phyloP scores from a whole-genome alignment of 1,139 yeast species.

The Lodderomyces elongisporus region DNA sequence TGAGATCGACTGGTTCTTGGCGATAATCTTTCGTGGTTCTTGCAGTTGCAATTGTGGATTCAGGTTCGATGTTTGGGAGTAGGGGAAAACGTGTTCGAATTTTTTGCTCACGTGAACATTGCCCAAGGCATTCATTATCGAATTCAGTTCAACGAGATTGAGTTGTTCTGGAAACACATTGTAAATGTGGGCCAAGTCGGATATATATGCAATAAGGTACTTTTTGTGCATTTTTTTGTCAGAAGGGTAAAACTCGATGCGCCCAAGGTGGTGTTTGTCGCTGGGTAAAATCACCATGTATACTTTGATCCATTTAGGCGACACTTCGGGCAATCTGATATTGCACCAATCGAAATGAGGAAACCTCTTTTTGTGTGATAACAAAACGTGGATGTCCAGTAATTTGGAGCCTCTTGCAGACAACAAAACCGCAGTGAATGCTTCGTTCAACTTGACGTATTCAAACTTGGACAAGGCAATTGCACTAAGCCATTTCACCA shows the following conservation, averaged over 20 bases:
- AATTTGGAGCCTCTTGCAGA: constrained; percentile 51
- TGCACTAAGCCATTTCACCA: constrained; percentile 42
- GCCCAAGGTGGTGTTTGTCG: constrained; percentile 36
- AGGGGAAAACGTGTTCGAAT: constrained; percentile 28
- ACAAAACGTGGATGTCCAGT: constrained; percentile 49
- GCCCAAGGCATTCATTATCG: constrained; percentile 49
- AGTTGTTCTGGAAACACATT: constrained; percentile 55
- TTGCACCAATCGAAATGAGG: constrained; percentile 53
- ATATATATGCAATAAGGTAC: constrained; percentile 42
- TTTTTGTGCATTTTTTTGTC: constrained; percentile 40
- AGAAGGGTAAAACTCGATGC: constrained; percentile 45
- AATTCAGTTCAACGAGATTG: constrained; percentile 48
- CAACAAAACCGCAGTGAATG: constrained; percentile 52
- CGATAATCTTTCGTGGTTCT: constrained; percentile 11
- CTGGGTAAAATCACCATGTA: constrained; percentile 43
- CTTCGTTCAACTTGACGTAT: constrained; percentile 47
- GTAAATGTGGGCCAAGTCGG: constrained; percentile 36
- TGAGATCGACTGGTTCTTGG: constrained; percentile 9
- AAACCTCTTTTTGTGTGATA: constrained; percentile 42
- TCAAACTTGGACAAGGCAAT: constrained; percentile 47
- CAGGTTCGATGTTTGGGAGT: no score
- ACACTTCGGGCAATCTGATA: constrained; percentile 50
- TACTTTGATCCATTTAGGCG: constrained; percentile 52
- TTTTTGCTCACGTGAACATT: constrained; percentile 43
- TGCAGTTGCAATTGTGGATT: no score